A percentile compares a stretch with the other conserved stretches of the same genome.
Evolutionary conservation across 2,329 filamentous ascomycete species (phyloP).

Genomic region (Xylaria sp.): DNA sequence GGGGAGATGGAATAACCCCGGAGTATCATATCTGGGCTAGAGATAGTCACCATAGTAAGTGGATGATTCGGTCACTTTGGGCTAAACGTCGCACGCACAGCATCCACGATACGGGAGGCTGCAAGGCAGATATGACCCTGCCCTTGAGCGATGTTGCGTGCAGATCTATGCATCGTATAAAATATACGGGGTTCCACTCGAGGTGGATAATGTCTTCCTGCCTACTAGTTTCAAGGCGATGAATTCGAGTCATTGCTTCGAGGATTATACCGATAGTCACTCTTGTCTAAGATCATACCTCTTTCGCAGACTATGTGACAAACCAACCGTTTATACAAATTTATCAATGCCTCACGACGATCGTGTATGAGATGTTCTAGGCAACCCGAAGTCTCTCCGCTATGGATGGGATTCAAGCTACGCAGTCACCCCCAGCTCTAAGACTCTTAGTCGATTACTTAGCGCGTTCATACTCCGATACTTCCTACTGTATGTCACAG

Average conservation of each 20-base stretch:
- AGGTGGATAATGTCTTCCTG: not conserved
- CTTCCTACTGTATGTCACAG: too few relatives aligned
- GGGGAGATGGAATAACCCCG: not conserved
- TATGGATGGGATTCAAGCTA: too few relatives aligned
- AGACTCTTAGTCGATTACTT: too few relatives aligned
- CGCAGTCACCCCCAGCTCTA: not conserved
- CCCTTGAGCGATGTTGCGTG: not conserved
- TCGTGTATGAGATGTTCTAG: too few relatives aligned
- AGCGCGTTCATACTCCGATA: too few relatives aligned
- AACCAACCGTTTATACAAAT: too few relatives aligned
- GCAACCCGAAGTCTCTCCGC: too few relatives aligned
- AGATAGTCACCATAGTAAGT: too few relatives aligned
- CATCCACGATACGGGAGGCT: constrained; percentile 2
- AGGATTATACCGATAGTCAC: not conserved
- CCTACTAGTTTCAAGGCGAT: not conserved
- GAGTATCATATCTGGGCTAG: not conserved
- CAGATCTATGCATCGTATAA: not conserved
- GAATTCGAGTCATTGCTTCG: not conserved
- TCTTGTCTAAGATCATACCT: not conserved
- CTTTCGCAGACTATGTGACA: too few relatives aligned
- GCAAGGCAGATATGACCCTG: constrained; percentile 1
- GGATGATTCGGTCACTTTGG: not conserved
- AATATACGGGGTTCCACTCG: not conserved
- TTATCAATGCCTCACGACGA: too few relatives aligned
- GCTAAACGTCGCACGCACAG: not conserved